Percentiles rank a stretch among this genome's conserved stretches.
Evolutionary conservation across 148 eudicot species (phyloP).

Genomic region (Chenopodium berlandieri): DNA sequence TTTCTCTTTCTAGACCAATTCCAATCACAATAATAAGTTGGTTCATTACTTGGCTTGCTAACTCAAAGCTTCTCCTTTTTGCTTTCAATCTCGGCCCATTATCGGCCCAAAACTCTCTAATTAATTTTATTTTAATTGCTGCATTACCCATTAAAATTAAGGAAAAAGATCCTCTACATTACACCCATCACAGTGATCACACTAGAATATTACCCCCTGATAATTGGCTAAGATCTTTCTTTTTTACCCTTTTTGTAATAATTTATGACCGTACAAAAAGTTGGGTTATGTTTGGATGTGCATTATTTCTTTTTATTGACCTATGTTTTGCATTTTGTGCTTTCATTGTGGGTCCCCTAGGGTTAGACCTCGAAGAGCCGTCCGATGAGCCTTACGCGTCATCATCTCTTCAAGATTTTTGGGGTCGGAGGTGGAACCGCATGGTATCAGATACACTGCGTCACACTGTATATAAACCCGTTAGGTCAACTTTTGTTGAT

Average conservation of each 20-base stretch:
- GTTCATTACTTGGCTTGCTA: constrained; percentile 48
- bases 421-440: constrained; percentile 65
- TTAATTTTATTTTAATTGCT: constrained; percentile 38
- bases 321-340: constrained; percentile 12
- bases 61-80: constrained; percentile 23
- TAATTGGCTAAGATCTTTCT: constrained; percentile 19
- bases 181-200: background rate
- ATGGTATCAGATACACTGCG: constrained; percentile 40
- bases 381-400: constrained; percentile 51
- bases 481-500: constrained; percentile 12
- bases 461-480: constrained; percentile 35
- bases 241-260: constrained; percentile 11
- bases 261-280: constrained; percentile 11
- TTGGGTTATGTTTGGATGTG: constrained; percentile 18
- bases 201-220: constrained; percentile 5
- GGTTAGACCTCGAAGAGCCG: constrained; percentile 42
- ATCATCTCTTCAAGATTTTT: constrained; percentile 59
- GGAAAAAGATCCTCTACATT: background rate
- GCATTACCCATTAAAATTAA: constrained; percentile 47
- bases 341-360: constrained; percentile 18
- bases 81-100: constrained; percentile 29
- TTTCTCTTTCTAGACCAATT: constrained; percentile 37
- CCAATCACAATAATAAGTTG: constrained; percentile 39
- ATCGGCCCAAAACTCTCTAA: constrained; percentile 31
- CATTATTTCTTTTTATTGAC: constrained; percentile 25